Base-by-base conservation (phyloP, 1,284 basidiomycete genomes). In the Kalmanozyma brasiliensis region DNA sequence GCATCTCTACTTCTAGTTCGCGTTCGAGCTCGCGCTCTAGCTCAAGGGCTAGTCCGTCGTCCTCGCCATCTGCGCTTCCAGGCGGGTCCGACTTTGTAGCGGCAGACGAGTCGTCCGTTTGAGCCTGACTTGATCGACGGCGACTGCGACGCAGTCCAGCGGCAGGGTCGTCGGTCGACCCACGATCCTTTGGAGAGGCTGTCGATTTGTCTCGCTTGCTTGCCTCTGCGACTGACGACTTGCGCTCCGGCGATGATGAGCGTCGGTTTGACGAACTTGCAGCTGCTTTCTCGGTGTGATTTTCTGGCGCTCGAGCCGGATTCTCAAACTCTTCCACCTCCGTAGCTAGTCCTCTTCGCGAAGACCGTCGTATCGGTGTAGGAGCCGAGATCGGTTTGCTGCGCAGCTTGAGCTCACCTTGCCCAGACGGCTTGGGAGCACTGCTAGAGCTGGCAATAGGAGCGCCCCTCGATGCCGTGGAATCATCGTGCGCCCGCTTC, bases 311-410 rank as follows among this genome's bases (percentile, higher is more conserved):
- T 4, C 20, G 24, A 14, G 44, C 20, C 10, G 24, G 34, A 22
- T 68, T 59, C 3, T 57, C 67, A 26, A 64, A 60, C 14, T 64
- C 61, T 22, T 70, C 61, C 57, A 57, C 52, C n/a, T 70, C 67
- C 3, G 60, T 49, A 8, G 51, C 51, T 14, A 64, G 8, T 17
- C 49, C 53, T n/a, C 56, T 33, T 9, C 62, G 55, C 6, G 62
- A 65, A 14, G 64, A 67, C 13, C 64, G 34, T 29, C 58, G 48
- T 1, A 57, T 29, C 2, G 58, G 40, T 1, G 53, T 38, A 13
- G 16, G 26, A n/a, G 53, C 47, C 4, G 46, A 30, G 33, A 37
- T 47, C 22, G 53, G 19, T n/a, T 41, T 52, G 20, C 57, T 45
- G 2, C 38, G 48, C 35, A 61, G 40, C 20, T 49, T 49, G 20